Evolutionary conservation across 2,329 filamentous ascomycete genomes (phyloP).

Genomic region (Diaporthe sp.): DNA sequence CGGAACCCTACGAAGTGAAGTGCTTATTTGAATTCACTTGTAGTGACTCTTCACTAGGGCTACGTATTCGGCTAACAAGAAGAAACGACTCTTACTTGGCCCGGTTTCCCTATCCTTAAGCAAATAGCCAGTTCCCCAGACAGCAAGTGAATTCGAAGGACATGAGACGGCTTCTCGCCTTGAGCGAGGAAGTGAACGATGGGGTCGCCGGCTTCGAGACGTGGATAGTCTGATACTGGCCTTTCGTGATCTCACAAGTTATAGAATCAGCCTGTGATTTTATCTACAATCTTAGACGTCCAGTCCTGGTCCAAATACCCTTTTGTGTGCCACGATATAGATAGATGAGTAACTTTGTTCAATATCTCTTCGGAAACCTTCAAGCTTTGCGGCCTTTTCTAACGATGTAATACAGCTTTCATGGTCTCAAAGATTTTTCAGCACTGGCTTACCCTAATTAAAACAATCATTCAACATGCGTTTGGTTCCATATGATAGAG

Average conservation of each 20-base stretch:
- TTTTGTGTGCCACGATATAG: too few relatives aligned
- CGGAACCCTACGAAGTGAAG: neutral
- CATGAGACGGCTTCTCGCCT: rapidly evolving
- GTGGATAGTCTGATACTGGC: neutral
- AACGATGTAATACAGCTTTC: too few relatives aligned
- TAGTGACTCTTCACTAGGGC: neutral
- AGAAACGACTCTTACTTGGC: neutral
- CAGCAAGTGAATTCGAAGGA: neutral
- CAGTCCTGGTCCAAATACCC: too few relatives aligned
- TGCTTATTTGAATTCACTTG: neutral
- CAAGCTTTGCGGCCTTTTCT: too few relatives aligned
- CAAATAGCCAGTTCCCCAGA: neutral
- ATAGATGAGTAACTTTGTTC: too few relatives aligned
- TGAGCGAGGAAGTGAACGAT: neutral
- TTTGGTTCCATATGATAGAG: neutral
- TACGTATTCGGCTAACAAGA: rapidly evolving
- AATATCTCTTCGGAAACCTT: too few relatives aligned
- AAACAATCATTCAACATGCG: neutral
- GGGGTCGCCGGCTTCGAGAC: neutral
- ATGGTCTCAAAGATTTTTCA: neutral
- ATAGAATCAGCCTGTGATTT: neutral
- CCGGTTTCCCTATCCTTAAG: neutral
- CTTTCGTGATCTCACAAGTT: neutral
- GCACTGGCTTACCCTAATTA: neutral
- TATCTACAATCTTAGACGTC: neutral